phyloP scores from a whole-genome alignment of 139 green algal genomes.

The Pleodorina starrii region DNA sequence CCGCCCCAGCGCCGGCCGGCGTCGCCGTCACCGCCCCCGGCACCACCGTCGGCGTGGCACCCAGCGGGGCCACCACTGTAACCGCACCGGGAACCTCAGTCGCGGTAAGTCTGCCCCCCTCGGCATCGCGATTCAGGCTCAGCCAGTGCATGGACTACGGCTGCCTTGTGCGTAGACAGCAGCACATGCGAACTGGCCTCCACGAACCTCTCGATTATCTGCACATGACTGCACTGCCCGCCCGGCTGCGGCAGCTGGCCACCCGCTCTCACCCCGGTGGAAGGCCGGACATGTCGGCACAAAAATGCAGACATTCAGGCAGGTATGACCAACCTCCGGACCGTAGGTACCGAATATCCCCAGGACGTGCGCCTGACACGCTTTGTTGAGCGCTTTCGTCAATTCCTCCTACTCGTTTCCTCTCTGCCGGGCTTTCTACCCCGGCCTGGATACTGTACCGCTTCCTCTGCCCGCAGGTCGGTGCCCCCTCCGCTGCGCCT shows the following conservation, averaged over 20 bases:
- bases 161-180: no score
- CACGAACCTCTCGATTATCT: neutral
- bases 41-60: neutral
- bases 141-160: neutral
- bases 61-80: neutral
- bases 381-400: no score
- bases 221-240: neutral
- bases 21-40: slow-evolving; percentile 20
- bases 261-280: neutral
- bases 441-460: neutral
- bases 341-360: no score
- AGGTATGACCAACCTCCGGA: no score
- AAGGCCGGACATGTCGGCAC: neutral
- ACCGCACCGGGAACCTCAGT: slow-evolving; percentile 9
- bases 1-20: no score
- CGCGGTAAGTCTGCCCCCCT: neutral
- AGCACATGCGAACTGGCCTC: no score
- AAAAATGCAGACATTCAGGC: no score
- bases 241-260: neutral
- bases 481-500: neutral
- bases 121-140: neutral
- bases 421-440: neutral
- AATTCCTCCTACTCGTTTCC: neutral
- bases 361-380: no score
- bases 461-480: neutral